phyloP scores from a whole-genome alignment of 768 basidiomycete species.

The Panaeolus papilionaceus region DNA sequence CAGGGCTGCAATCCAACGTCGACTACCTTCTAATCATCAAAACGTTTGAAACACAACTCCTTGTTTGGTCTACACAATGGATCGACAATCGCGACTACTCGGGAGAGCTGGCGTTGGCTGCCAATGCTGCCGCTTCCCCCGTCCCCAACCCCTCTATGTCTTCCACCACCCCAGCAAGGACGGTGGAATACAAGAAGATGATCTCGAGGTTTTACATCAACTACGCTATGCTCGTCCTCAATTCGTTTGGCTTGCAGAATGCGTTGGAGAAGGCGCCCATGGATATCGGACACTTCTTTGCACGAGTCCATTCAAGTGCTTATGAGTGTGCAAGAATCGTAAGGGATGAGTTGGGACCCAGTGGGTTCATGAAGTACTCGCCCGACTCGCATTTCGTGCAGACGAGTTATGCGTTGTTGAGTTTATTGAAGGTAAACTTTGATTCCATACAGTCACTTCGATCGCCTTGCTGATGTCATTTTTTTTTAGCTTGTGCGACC shows the following conservation, averaged over 20 bases:
- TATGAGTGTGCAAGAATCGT: conserved; percentile 74
- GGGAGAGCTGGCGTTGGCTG: conserved; percentile 38
- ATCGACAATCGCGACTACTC: conserved; percentile 31
- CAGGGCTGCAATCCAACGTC: conserved; percentile 82
- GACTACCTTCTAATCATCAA: conserved; percentile 88
- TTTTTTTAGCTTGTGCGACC: conserved; percentile 76
- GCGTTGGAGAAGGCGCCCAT: conserved; percentile 81
- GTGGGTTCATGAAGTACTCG: conserved; percentile 80
- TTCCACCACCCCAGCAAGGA: conserved; percentile 28
- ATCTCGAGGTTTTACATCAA: conserved; percentile 81
- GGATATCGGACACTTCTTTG: conserved; percentile 86
- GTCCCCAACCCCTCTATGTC: conserved; percentile 14
- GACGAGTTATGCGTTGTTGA: conserved; percentile 91
- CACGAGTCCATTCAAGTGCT: conserved; percentile 76
- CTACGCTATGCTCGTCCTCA: conserved; percentile 87
- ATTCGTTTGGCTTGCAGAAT: conserved; percentile 96
- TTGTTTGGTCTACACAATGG: conserved; percentile 65
- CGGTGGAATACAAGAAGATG: conserved; percentile 51
- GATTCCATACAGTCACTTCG: neutral
- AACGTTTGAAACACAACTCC: conserved; percentile 81
- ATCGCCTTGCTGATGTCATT: conserved; percentile 19
- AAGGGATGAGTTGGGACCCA: conserved; percentile 79
- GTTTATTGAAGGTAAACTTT: conserved; percentile 80
- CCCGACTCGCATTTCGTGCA: conserved; percentile 94
- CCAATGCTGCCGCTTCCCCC: conserved; percentile 14